Evolutionary conservation across 2,329 filamentous ascomycete species (phyloP), one percentile per base, ranked within the genome.

Genomic region (Aspergillus ustus): DNA sequence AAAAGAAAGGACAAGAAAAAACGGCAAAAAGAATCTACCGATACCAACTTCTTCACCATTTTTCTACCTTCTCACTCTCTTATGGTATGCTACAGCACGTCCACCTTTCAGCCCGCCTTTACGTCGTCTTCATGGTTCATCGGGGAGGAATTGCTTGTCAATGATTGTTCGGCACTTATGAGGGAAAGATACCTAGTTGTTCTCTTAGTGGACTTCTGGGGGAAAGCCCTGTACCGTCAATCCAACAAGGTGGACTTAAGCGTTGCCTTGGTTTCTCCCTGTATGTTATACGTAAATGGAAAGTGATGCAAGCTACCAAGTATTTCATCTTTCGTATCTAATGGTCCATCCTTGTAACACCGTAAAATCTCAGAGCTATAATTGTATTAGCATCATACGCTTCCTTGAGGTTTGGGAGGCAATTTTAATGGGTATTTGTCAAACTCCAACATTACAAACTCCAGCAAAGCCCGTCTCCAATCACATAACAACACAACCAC

Each of bases 221-320:
- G 93, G 94, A 98, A 97, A 93, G 94, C 94, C 94, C 93, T 97
- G 93, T 95, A 88, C 85, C 88, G 84, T 86, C 85, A 77, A 77
- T 73, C 70, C 87, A 86, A 85, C 86, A 89, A 91, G 89, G 83
- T 90, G 87, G 87, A 92, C 92, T 94, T 96, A 78, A 94, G 83
- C 89, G 92, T 93, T 89, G 86, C 89, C 89, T 90, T 86, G 82
- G 75, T 75, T 75, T 74, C 72, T 75, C 72, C 73, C 68, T 76
- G 72, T 73, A 65, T 77, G 68, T 75, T 69, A 68, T 72, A 80
- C 75, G 72, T 77, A 72, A 69, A 69, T 68, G 71, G 66, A 72
- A 69, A 69, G 67, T 72, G 68, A 71, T 75, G 70, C 72, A 72
- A 67, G 70, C 72, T 72, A 71, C 69, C 61, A 69, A 65, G 49